phyloP scores from a whole-genome alignment of 1,139 yeast species.

The Protomyces inouyei region DNA sequence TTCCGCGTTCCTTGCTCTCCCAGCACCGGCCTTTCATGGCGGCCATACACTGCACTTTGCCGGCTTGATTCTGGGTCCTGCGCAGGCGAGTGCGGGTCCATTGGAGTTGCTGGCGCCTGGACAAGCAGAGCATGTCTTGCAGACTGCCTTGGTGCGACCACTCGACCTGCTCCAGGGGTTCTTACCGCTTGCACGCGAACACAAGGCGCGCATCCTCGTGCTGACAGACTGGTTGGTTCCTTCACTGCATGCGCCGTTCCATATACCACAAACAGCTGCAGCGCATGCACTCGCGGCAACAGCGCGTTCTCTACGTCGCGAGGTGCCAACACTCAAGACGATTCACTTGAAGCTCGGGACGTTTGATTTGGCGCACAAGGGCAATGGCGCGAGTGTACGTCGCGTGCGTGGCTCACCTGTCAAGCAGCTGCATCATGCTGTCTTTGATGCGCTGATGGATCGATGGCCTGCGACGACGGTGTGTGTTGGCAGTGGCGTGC shows the following conservation, averaged over 20 bases:
- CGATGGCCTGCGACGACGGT: neutral
- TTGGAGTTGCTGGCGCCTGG: slow-evolving; percentile 9
- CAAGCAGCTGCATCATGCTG: slow-evolving; percentile 22
- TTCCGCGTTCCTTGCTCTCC: slow-evolving; percentile 9
- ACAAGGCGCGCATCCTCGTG: slow-evolving; percentile 12
- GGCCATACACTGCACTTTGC: slow-evolving; percentile 25
- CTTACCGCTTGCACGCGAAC: slow-evolving; percentile 22
- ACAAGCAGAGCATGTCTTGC: slow-evolving; percentile 6
- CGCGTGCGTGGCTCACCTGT: slow-evolving; percentile 16
- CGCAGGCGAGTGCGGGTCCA: slow-evolving; percentile 7
- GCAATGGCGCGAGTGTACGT: slow-evolving; percentile 14
- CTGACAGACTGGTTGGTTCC: slow-evolving; percentile 25
- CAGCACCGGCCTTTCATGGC: slow-evolving; percentile 25
- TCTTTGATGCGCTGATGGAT: slow-evolving; percentile 23
- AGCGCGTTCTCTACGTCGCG: slow-evolving; percentile 7
- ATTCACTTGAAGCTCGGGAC: slow-evolving; percentile 20
- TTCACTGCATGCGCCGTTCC: slow-evolving; percentile 17
- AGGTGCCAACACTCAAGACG: slow-evolving; percentile 14
- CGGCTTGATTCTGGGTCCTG: slow-evolving; percentile 12
- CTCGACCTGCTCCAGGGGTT: slow-evolving; percentile 13
- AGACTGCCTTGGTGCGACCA: slow-evolving; percentile 7
- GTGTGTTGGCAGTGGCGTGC: slow-evolving; percentile 16
- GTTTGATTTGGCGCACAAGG: slow-evolving; percentile 22
- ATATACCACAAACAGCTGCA: slow-evolving; percentile 9
- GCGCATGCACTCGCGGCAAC: slow-evolving; percentile 17